These are phyloP conservation scores for Odonthalia washingtoniensis DNA, from an alignment of 31 red algal genomes.

Conservation along the genomic window DNA sequence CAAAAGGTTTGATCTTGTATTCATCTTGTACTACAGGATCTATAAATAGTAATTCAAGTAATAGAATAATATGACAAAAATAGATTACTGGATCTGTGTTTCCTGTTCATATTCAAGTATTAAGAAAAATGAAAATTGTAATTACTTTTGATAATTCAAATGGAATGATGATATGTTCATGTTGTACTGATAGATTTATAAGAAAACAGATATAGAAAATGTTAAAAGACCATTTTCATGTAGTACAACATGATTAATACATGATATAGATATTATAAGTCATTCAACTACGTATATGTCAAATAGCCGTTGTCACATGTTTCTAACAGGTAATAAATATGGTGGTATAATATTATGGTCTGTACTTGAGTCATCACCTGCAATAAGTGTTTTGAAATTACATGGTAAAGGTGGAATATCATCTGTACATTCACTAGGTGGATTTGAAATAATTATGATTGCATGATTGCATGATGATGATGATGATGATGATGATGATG, in stretches of 20 bases:
- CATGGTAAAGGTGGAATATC: constrained; percentile 54
- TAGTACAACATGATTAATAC: constrained; percentile 34
- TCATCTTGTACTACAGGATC: too few species aligned
- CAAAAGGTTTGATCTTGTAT: too few species aligned
- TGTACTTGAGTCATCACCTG: constrained; percentile 21
- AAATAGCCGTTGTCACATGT: background rate
- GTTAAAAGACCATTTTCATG: constrained; percentile 51
- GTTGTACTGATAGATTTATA: too few species aligned
- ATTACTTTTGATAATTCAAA: too few species aligned
- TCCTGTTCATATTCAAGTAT: constrained; percentile 56
- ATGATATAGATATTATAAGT: constrained; percentile 58
- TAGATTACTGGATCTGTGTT: constrained; percentile 48
- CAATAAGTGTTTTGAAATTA: constrained; percentile 45
- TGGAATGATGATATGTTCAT: too few species aligned
- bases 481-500: too few species aligned
- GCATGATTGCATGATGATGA: too few species aligned
- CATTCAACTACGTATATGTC: too few species aligned
- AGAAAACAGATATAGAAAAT: constrained; percentile 49
- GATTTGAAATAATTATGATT: constrained; percentile 48
- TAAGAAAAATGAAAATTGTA: constrained; percentile 40
- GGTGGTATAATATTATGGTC: constrained; percentile 60
- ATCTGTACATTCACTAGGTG: constrained; percentile 41
- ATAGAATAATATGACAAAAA: too few species aligned
- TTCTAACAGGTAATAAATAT: constrained; percentile 64
- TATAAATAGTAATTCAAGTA: too few species aligned